These are phyloP conservation scores for Arxiozyma bovina DNA, from an alignment of 1,139 yeast genomes.

Conservation along the genomic window DNA sequence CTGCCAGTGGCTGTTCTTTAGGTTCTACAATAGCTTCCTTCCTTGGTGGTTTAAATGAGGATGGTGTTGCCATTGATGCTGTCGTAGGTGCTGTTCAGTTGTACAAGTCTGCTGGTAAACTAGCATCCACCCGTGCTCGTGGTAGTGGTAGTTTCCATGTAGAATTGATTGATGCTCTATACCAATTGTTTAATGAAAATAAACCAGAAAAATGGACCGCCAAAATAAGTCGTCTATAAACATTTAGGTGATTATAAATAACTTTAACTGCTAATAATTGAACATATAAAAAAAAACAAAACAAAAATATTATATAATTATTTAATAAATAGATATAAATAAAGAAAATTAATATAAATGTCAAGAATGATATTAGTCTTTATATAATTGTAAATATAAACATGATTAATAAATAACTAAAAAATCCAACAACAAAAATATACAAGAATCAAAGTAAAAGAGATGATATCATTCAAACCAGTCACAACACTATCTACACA, in stretches of 20 bases:
- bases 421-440: neutral
- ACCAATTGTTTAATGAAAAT: slow-evolving; percentile 18
- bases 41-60: slow-evolving; percentile 38
- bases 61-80: slow-evolving; percentile 38
- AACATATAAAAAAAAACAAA: no score
- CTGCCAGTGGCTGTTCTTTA: slow-evolving; percentile 83
- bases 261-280: no score
- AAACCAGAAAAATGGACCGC: slow-evolving; percentile 25
- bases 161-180: slow-evolving; percentile 25
- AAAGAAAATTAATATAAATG: neutral
- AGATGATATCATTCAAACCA: neutral
- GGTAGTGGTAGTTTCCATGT: slow-evolving; percentile 29
- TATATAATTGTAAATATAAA: neutral
- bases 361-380: slow-evolving; percentile 1
- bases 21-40: slow-evolving; percentile 66
- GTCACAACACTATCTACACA: neutral
- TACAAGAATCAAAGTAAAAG: neutral
- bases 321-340: neutral
- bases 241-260: no score
- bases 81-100: slow-evolving; percentile 50
- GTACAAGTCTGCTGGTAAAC: slow-evolving; percentile 58
- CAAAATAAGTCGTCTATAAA: slow-evolving; percentile 1
- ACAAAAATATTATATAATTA: no score
- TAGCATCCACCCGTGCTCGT: slow-evolving; percentile 34
- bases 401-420: neutral